Conservation (phyloP, 1,284 basidiomycete species). For the Cystobasidiaceae sp. region DNA sequence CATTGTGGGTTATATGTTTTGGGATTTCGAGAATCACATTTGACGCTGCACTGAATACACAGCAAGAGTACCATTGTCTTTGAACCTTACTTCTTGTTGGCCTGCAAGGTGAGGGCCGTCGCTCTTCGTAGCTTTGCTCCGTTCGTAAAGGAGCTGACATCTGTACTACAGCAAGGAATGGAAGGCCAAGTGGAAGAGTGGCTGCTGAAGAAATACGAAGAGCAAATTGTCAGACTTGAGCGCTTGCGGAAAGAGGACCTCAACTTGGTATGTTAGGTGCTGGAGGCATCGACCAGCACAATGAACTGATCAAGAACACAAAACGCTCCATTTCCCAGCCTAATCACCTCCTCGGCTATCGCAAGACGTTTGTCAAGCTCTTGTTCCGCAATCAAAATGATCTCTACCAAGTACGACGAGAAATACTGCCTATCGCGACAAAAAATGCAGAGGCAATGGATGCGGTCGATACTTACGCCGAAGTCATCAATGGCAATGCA, state of each 20-base stretch:
- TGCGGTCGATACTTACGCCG: constrained; percentile 92
- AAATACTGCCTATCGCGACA: constrained; percentile 81
- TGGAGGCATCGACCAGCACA: neutral
- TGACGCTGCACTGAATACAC: neutral
- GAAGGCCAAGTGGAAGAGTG: constrained; percentile 94
- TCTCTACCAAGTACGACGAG: constrained; percentile 77
- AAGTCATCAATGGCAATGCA: constrained; percentile 53
- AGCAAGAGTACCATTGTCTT: constrained; percentile 80
- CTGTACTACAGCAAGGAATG: constrained; percentile 62
- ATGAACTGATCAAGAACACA: neutral
- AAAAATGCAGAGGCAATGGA: constrained; percentile 89
- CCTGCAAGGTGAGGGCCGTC: constrained; percentile 66
- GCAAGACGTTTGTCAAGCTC: constrained; percentile 79
- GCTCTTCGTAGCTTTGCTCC: neutral
- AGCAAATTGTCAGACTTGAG: constrained; percentile 68
- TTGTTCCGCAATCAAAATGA: constrained; percentile 90
- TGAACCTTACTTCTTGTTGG: constrained; percentile 91
- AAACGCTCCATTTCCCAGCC: constrained; percentile 50
- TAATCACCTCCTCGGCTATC: constrained; percentile 91
- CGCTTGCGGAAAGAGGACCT: constrained; percentile 89
- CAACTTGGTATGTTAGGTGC: constrained; percentile 55
- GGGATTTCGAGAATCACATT: neutral
- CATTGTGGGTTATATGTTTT: constrained; percentile 57
- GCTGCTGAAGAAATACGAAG: constrained; percentile 90
- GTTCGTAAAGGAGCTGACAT: neutral